A percentile compares a stretch with the other conserved stretches of the same genome.
phyloP scores from a whole-genome alignment of 2,329 filamentous ascomycete species.

The Beauveria sp. region DNA sequence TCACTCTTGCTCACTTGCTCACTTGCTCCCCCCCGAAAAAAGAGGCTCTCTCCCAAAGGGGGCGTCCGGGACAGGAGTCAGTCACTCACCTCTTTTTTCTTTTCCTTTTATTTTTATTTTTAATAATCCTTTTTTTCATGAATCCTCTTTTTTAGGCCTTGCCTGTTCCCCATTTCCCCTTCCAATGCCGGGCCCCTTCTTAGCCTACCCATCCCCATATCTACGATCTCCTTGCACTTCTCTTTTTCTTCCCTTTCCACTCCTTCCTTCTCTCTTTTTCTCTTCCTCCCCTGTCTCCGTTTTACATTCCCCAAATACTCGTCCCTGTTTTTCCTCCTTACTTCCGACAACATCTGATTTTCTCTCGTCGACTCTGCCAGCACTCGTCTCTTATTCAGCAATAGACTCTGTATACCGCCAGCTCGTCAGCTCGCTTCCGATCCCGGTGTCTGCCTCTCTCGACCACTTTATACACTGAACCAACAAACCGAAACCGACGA shows the following conservation, averaged over 20 bases:
- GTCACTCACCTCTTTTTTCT: not conserved
- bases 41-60: not conserved
- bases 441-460: constrained; percentile 8
- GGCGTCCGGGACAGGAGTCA: constrained; percentile 10
- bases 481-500: constrained; percentile 1
- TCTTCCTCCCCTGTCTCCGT: constrained; percentile 4
- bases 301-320: constrained; percentile 9
- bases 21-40: not conserved
- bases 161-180: not conserved
- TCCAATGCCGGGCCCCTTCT: constrained; percentile 11
- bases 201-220: constrained; percentile 15
- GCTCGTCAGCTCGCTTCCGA: not conserved
- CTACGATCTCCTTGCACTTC: constrained; percentile 12
- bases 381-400: not conserved
- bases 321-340: not conserved
- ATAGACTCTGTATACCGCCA: not conserved
- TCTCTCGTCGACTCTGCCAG: not conserved
- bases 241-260: constrained; percentile 17
- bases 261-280: constrained; percentile 16
- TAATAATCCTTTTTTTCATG: not conserved
- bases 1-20: not conserved
- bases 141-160: constrained; percentile 3
- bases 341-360: not conserved
- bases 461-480: constrained; percentile 12
- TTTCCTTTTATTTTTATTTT: not conserved